Base-by-base conservation (phyloP, 2,329 filamentous ascomycete genomes). In the Scedosporium aurantiacum region DNA sequence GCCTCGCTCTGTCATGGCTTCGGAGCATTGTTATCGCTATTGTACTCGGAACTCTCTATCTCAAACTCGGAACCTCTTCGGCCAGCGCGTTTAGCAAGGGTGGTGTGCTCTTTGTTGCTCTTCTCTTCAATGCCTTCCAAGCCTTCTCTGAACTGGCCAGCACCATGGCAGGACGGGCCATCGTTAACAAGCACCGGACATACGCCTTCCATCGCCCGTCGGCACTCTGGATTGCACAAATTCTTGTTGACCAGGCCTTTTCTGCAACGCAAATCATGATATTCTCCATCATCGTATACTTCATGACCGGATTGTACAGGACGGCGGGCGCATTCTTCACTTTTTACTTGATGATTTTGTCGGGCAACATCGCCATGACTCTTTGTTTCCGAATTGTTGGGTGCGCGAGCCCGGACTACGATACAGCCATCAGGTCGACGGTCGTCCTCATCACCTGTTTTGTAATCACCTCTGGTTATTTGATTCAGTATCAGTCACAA, bases 121-220 rank as follows among this genome's bases (percentile, higher is more conserved):
- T 95, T 1, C 75, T 95, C 4, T 93, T 93, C 79, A 93, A 93
- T 71, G 88, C 88, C n/a, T 93, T 95, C 73, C 86, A 91, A 69
- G 89, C 90, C 25, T 92, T 94, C 69, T 83, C 87, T 0, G 90
- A 95, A 71, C 74, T 96, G 0, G 87, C 81, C 0, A 80, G 81
- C 10, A 88, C 87, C 1, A 93, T 94, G 88, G 75, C 86, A 16
- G 89, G 87, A 1, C 81, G 91, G 7, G 80, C 86, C 0, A 88
- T 95, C 43, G 82, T 95, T 63, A 90, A 91, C 71, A 95, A 94
- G 70, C 91, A 95, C 72, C 85, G 87, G 62, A 86, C 88, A 0
- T 95, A 90, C 67, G 88, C 90, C 0, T 93, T 95, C 69, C 88
- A 94, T 70, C 81, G 89, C 40, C 91, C 91, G 0, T 91, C 88